phyloP scores from a whole-genome alignment of 768 basidiomycete genomes.

The Russula compacta region DNA sequence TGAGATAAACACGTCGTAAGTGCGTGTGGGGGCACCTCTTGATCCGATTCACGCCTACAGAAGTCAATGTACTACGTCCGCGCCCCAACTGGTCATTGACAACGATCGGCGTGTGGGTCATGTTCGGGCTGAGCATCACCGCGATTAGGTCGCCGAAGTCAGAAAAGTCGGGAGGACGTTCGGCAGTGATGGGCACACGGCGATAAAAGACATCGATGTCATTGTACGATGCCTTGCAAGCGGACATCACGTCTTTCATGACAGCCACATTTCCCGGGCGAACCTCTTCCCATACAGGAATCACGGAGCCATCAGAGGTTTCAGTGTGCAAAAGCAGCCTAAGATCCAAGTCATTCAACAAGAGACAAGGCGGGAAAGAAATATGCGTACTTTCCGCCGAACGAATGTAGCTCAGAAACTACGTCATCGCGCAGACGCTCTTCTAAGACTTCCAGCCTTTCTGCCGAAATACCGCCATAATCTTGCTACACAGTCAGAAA shows the following conservation, averaged over 20 bases:
- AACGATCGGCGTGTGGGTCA: constrained; percentile 70
- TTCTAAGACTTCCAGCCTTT: constrained; percentile 82
- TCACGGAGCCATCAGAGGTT: constrained; percentile 73
- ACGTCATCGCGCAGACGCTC: constrained; percentile 87
- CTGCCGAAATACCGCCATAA: constrained; percentile 90
- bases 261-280: constrained; percentile 61
- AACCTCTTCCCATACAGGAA: constrained; percentile 94
- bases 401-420: constrained; percentile 66
- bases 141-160: constrained; percentile 73
- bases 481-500: constrained; percentile 36
- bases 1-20: constrained; percentile 23
- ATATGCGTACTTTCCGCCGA: constrained; percentile 66
- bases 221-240: constrained; percentile 33
- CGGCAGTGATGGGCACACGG: constrained; percentile 90
- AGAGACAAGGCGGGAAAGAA: neutral
- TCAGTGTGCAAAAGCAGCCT: constrained; percentile 89
- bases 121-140: constrained; percentile 59
- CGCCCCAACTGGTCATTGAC: constrained; percentile 94
- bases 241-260: constrained; percentile 81
- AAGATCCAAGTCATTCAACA: neutral
- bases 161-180: constrained; percentile 66
- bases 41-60: constrained; percentile 37
- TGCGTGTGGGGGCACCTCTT: neutral
- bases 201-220: constrained; percentile 66
- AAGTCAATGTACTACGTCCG: constrained; percentile 86